Evolutionary conservation across 2,329 filamentous ascomycete genomes (phyloP).

Genomic region (Ophioceras dolichostomum): DNA sequence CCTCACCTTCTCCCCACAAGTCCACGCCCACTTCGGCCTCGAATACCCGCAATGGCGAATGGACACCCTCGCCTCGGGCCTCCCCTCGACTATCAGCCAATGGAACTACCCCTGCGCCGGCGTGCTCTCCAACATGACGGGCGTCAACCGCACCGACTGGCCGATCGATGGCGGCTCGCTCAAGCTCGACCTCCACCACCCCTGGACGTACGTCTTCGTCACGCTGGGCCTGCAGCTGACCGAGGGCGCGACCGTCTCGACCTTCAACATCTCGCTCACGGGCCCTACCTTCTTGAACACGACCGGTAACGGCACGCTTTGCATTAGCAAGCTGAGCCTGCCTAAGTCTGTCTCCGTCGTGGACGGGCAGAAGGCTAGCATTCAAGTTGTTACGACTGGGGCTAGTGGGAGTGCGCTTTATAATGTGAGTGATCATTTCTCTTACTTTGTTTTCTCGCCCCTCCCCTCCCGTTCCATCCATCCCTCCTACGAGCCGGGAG

Average conservation of each 20-base stretch:
- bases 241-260: constrained; percentile 29
- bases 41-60: constrained; percentile 35
- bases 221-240: constrained; percentile 33
- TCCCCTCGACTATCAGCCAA: constrained; percentile 28
- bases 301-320: constrained; percentile 52
- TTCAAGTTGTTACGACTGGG: constrained; percentile 58
- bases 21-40: constrained; percentile 35
- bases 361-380: constrained; percentile 50
- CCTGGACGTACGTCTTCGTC: constrained; percentile 39
- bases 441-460: constrained; percentile 21
- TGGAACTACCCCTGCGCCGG: constrained; percentile 39
- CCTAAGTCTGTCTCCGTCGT: constrained; percentile 34
- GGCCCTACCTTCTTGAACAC: constrained; percentile 41
- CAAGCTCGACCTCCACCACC: constrained; percentile 35
- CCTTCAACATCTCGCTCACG: constrained; percentile 59
- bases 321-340: constrained; percentile 45
- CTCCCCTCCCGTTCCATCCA: neutral
- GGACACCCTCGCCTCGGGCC: constrained; percentile 27
- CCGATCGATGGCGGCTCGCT: constrained; percentile 36
- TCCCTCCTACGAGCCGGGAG: constrained; percentile 6
- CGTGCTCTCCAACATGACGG: constrained; percentile 24
- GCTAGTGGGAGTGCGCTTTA: constrained; percentile 50
- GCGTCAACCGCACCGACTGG: constrained; percentile 37
- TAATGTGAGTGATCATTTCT: constrained; percentile 29
- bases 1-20: constrained; percentile 21